These are phyloP conservation scores for Pseudotulostoma volvatum DNA, from an alignment of 495 filamentous ascomycete species.

Conservation along the genomic window DNA sequence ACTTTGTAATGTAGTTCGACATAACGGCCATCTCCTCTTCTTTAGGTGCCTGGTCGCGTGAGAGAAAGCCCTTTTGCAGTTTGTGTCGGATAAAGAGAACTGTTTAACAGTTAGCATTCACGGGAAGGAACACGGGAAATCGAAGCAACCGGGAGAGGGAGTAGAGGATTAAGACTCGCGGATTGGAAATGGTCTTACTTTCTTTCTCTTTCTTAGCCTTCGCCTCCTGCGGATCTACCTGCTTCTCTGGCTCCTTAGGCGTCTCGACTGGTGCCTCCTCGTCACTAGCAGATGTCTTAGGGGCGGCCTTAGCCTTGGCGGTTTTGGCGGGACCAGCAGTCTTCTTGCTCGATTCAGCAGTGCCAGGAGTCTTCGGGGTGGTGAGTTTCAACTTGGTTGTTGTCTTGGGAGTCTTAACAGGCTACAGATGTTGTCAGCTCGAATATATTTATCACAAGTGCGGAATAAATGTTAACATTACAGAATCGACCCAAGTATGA, in stretches of 20 bases:
- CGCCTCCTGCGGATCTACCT: slow-evolving; percentile 40
- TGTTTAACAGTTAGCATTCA: too few species aligned
- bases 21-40: slow-evolving; percentile 79
- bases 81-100: slow-evolving; percentile 78
- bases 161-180: too few species aligned
- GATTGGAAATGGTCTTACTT: too few species aligned
- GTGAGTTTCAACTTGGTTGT: slow-evolving; percentile 36
- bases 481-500: too few species aligned
- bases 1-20: slow-evolving; percentile 60
- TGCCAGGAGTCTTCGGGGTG: slow-evolving; percentile 32
- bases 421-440: slow-evolving; percentile 14
- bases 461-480: background rate
- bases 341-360: slow-evolving; percentile 38
- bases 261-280: slow-evolving; percentile 27
- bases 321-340: slow-evolving; percentile 20
- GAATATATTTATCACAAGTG: background rate
- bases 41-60: slow-evolving; percentile 61
- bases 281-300: slow-evolving; percentile 14
- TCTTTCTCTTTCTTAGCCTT: slow-evolving; percentile 51
- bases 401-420: slow-evolving; percentile 45
- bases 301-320: slow-evolving; percentile 16
- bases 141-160: too few species aligned
- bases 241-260: slow-evolving; percentile 36
- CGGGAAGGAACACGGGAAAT: too few species aligned
- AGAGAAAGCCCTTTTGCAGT: slow-evolving; percentile 80